Conservation (phyloP, 805 yeast species). For the Candida adriatica region DNA sequence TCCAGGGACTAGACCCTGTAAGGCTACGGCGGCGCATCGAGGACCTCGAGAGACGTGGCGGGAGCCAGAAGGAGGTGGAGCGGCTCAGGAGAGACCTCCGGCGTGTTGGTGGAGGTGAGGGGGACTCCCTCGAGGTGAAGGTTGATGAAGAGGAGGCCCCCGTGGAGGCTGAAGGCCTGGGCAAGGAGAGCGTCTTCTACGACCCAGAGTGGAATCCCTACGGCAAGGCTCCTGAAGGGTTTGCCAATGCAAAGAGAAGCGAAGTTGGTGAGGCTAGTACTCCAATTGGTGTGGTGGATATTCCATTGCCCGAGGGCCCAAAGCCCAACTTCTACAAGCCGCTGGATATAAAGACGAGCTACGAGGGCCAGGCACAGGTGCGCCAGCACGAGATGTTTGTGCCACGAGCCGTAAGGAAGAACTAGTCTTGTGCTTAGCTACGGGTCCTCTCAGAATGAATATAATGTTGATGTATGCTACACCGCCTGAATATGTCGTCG, state of each 20-base stretch:
- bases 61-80: constrained; percentile 18
- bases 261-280: constrained; percentile 2
- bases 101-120: constrained; percentile 18
- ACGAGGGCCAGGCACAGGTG: constrained; percentile 6
- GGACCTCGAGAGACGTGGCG: not conserved
- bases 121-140: not conserved
- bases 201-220: constrained; percentile 62
- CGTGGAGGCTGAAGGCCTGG: constrained; percentile 26
- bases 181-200: constrained; percentile 46
- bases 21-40: constrained; percentile 12
- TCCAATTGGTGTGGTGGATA: constrained; percentile 18
- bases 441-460: too few species aligned
- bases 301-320: constrained; percentile 26
- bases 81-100: constrained; percentile 34
- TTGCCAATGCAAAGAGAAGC: constrained; percentile 2
- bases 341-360: constrained; percentile 3
- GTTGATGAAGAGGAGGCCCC: not conserved
- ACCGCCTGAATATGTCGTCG: too few species aligned
- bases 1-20: constrained; percentile 15
- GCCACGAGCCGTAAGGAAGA: too few species aligned
- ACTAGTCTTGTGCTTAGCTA: too few species aligned
- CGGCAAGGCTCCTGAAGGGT: constrained; percentile 43
- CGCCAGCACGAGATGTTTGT: too few species aligned
- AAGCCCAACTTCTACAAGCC: constrained; percentile 18
- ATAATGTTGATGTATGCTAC: too few species aligned